phyloP scores from a whole-genome alignment of 2,329 filamentous ascomycete genomes.

The Ceratocystis papillata region DNA sequence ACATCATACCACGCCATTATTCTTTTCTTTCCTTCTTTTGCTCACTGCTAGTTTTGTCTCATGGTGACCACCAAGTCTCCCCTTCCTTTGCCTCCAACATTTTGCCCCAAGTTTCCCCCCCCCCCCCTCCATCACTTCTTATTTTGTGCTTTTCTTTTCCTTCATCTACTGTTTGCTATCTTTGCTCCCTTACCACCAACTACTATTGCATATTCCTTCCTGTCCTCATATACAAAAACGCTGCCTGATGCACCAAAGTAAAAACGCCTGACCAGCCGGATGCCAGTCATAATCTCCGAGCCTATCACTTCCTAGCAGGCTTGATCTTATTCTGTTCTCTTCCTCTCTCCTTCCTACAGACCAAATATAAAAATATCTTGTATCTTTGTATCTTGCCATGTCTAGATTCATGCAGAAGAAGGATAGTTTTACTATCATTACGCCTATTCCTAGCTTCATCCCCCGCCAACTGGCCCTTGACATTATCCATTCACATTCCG shows the following conservation, averaged over 20 bases:
- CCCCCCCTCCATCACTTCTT: neutral
- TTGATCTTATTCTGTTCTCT: neutral
- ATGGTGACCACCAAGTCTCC: neutral
- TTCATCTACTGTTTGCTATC: neutral
- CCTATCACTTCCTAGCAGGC: neutral
- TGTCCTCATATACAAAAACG: neutral
- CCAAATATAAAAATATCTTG: neutral
- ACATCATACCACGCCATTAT: neutral
- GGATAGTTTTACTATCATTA: conserved; percentile 56
- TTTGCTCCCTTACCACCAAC: neutral
- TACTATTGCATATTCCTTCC: neutral
- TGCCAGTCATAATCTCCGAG: neutral
- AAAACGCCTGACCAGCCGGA: neutral
- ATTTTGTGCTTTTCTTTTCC: neutral
- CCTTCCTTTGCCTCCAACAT: neutral
- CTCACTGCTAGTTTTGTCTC: neutral
- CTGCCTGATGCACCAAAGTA: neutral
- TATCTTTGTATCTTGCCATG: conserved; percentile 31
- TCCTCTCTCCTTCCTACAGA: neutral
- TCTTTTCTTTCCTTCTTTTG: neutral
- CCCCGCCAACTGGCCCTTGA: conserved; percentile 61
- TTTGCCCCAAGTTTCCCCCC: neutral
- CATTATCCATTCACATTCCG: conserved; percentile 59
- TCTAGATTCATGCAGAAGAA: conserved; percentile 43
- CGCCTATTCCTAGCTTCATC: conserved; percentile 58